Base-by-base conservation (phyloP, 1,139 yeast species). In the Geotrichum restrictum region DNA sequence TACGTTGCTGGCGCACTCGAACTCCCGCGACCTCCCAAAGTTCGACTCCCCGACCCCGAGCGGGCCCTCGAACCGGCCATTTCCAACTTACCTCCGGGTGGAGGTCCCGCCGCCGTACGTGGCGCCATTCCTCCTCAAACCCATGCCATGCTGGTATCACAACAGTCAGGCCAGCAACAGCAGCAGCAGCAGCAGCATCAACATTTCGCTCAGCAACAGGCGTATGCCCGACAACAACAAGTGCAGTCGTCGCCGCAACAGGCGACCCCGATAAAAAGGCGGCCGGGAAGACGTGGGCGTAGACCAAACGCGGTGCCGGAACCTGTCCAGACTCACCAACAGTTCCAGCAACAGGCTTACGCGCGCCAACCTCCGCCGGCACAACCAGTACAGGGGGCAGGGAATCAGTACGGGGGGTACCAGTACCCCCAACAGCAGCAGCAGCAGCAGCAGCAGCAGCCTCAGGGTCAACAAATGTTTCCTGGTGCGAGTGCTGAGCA, bases 1-100 rank as follows among this genome's bases (percentile, higher is more conserved):
- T 60, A 60, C 18, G 49, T 46, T 27, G 55, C 56, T n/a, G 66
- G 66, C 19, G 66, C 60, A 7, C 54, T 63, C 32, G 66, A 63
- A 33, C 52, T 50, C 1, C 62, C 59, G 3, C 52, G 48, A 1
- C 60, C 62, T 7, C 58, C 60, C 3, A 40, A 52, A 16, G 54
- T 58, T 14, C 37, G 51, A 8, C 51, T 63, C 55, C 65, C 64
- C 3, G 58, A 55, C 24, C 66, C 65, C 13, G 52, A 49, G 16
- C 16, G 44, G 16, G 49, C 55, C 8, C 27, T 38, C n/a, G 49
- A 45, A 22, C 49, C 49, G n/a, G 36, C 21, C n/a, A 11, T 21
- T n/a, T 24, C 29, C 8, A 5, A 24, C 8, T 5, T 8, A 5
- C 42, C 29, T 5, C 41, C 24, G 7, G 3, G 27, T 14, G 21